A percentile compares a stretch with the other conserved stretches of the same genome.
Conservation (phyloP, 768 basidiomycete species). For the Leccinum arenicola region DNA sequence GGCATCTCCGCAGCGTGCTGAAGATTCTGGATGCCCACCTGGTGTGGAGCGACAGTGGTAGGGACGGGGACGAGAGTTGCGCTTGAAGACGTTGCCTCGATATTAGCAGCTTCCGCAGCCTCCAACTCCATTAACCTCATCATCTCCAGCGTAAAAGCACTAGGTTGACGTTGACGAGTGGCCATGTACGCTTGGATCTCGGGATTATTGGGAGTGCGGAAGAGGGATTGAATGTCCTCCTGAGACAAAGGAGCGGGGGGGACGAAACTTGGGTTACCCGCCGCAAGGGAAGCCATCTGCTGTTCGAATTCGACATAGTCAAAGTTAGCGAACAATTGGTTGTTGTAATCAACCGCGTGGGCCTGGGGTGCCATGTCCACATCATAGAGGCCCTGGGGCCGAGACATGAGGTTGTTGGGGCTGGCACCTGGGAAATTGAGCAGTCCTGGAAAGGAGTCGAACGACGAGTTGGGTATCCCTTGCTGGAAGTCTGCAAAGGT, state of each 20-base stretch:
- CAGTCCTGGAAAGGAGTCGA: constrained; percentile 30
- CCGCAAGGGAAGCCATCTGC: constrained; percentile 2
- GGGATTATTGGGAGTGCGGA: constrained; percentile 14
- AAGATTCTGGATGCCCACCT: constrained; percentile 19
- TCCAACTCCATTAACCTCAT: constrained; percentile 42
- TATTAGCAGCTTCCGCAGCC: constrained; percentile 7
- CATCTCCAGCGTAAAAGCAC: constrained; percentile 28
- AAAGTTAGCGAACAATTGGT: constrained; percentile 22
- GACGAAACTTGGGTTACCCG: constrained; percentile 4
- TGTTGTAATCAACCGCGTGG: constrained; percentile 7
- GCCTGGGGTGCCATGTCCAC: constrained; percentile 22
- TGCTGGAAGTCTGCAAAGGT: background rate
- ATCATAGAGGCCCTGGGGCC: constrained; percentile 39
- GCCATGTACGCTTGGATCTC: constrained; percentile 13
- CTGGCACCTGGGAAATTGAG: constrained; percentile 35
- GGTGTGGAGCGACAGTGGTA: constrained; percentile 21
- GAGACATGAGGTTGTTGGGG: constrained; percentile 26
- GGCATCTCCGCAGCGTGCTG: constrained; percentile 19
- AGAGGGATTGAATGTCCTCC: constrained; percentile 23
- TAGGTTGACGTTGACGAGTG: constrained; percentile 20
- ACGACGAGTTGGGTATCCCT: constrained; percentile 1
- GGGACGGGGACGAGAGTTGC: background rate
- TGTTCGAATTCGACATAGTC: constrained; percentile 18
- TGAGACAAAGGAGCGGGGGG: constrained; percentile 2
- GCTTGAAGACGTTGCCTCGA: constrained; percentile 4